Evolutionary conservation across 805 yeast genomes (phyloP).

Genomic region (Candida maltosa): DNA sequence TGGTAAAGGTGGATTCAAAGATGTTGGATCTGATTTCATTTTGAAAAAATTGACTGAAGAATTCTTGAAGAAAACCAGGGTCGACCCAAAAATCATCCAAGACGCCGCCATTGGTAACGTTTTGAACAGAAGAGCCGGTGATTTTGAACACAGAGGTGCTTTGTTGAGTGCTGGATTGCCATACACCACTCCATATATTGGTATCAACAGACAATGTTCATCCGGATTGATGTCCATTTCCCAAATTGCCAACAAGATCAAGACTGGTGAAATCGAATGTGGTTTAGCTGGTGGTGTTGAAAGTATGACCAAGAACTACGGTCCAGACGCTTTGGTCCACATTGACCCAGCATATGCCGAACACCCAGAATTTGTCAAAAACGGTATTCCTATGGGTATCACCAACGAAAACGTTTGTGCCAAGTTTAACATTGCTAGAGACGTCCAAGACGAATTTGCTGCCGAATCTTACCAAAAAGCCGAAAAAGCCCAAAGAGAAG

Average conservation of each 20-base stretch:
- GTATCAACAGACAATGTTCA: slow-evolving; percentile 91
- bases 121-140: slow-evolving; percentile 89
- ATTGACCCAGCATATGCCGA: slow-evolving; percentile 34
- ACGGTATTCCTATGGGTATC: slow-evolving; percentile 93
- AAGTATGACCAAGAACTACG: slow-evolving; percentile 88
- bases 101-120: slow-evolving; percentile 92
- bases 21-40: slow-evolving; percentile 76
- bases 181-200: slow-evolving; percentile 69
- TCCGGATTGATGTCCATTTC: slow-evolving; percentile 89
- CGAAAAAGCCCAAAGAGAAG: slow-evolving; percentile 62
- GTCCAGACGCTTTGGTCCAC: slow-evolving; percentile 69
- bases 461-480: slow-evolving; percentile 86
- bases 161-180: slow-evolving; percentile 89
- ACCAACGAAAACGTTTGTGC: slow-evolving; percentile 88
- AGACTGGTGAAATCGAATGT: slow-evolving; percentile 81
- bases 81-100: slow-evolving; percentile 57
- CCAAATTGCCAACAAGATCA: slow-evolving; percentile 85
- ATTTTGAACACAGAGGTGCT: slow-evolving; percentile 92
- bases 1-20: slow-evolving; percentile 82
- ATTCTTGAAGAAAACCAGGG: slow-evolving; percentile 51
- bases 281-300: slow-evolving; percentile 94
- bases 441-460: slow-evolving; percentile 84
- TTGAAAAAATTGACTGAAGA: slow-evolving; percentile 62
- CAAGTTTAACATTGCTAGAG: slow-evolving; percentile 60
- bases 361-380: slow-evolving; percentile 46